Base-by-base conservation (phyloP, 305 asterid genomes). In the Lippia alba region DNA sequence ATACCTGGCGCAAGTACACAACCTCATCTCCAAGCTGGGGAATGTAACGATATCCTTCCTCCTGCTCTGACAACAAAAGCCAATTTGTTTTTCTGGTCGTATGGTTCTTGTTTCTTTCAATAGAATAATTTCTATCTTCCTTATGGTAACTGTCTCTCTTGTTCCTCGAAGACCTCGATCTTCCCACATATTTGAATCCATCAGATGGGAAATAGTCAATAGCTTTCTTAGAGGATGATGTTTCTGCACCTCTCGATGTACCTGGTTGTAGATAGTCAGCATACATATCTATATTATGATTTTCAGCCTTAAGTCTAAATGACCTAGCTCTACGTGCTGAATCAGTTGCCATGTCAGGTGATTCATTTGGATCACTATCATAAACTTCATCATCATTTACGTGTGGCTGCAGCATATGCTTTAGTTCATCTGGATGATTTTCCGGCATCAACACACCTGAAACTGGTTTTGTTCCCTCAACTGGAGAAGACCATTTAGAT, bases 11-110 rank as follows among this genome's bases (percentile, higher is more conserved):
- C 72, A 90, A 55, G 87, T 91, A 94, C 61, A 83, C 85, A 69
- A 94, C 97, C 85, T 85, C 89, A 78, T 94, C 99, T 60, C 96
- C 97, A 59, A 91, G 90, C 94, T 94, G 99, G 75, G 99, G 99
- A 68, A 94, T 88, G 83, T 91, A 91, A 56, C 96, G 96, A 74
- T 84, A 90, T 66, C 97, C 97, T 75, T 80, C 96, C 67, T 90
- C 99, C 79, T 87, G 93, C 84, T 85, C 86, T 4, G 84, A 60
- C 80, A 91, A 78, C 79, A 94, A 74, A 78, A 94, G 81, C 97
- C 97, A 94, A 79, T 88, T 90, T 48, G 75, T 30, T 69, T 88
- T 90, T 63, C 60, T 81, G 10, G 78, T 75, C 67, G 45, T 54
- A 61, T 30, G 56, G 36, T 71, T 74, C 34, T 69, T 58, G 84